Conservation (phyloP, 2,329 filamentous ascomycete species). For the Exophiala phaeomuriformis region DNA sequence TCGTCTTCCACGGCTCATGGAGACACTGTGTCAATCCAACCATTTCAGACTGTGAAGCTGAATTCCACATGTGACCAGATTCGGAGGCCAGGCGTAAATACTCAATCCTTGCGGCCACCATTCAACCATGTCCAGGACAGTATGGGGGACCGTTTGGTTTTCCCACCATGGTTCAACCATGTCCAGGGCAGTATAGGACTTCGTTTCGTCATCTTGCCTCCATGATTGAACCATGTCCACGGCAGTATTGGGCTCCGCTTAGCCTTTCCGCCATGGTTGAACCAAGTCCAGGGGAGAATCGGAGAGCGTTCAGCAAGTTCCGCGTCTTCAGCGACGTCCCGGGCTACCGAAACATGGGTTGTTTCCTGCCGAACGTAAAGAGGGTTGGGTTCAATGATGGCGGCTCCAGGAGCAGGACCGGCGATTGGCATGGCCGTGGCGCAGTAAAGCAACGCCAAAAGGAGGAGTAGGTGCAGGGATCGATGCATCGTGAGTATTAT, state of each 20-base stretch:
- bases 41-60: background rate
- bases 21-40: too few relatives aligned
- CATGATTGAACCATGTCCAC: background rate
- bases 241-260: background rate
- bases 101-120: background rate
- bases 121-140: constrained; percentile 1
- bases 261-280: background rate
- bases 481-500: background rate
- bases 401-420: background rate
- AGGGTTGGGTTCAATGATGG: constrained; percentile 3
- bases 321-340: background rate
- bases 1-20: too few relatives aligned
- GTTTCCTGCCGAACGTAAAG: background rate
- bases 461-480: background rate
- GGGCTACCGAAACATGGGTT: background rate
- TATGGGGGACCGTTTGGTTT: background rate
- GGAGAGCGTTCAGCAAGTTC: background rate
- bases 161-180: background rate
- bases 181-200: background rate
- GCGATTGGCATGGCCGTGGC: background rate
- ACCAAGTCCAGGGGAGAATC: constrained; percentile 1
- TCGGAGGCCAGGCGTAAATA: background rate
- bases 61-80: background rate
- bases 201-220: background rate
- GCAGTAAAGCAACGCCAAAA: background rate